Evolutionary conservation across 768 basidiomycete genomes (phyloP).

Genomic region (Mycena floridula): DNA sequence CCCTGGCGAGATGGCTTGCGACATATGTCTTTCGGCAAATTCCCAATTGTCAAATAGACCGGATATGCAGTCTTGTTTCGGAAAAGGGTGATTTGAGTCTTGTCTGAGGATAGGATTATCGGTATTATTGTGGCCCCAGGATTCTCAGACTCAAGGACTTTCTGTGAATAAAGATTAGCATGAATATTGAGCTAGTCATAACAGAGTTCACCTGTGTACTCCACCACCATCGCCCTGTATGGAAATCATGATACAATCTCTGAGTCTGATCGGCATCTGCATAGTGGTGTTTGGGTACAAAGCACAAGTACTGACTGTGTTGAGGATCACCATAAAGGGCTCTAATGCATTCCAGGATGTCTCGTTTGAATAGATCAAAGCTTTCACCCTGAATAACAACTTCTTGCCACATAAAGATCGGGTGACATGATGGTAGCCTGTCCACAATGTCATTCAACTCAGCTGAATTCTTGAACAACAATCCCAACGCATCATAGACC

Average conservation of each 20-base stretch:
- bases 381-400: slow-evolving; percentile 22
- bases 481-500: slow-evolving; percentile 19
- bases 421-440: slow-evolving; percentile 16
- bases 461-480: slow-evolving; percentile 18
- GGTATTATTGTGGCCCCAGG: slow-evolving; percentile 30
- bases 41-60: slow-evolving; percentile 42
- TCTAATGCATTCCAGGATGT: not conserved
- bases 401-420: slow-evolving; percentile 18
- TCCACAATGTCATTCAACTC: slow-evolving; percentile 25
- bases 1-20: slow-evolving; percentile 28
- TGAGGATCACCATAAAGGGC: not conserved
- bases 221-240: slow-evolving; percentile 52
- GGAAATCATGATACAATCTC: slow-evolving; percentile 34
- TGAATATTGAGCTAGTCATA: not conserved
- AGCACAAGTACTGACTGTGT: slow-evolving; percentile 14
- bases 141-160: slow-evolving; percentile 13
- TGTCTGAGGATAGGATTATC: slow-evolving; percentile 40
- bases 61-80: slow-evolving; percentile 38
- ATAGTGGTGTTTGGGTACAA: slow-evolving; percentile 32
- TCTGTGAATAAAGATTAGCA: slow-evolving; percentile 10
- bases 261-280: slow-evolving; percentile 16
- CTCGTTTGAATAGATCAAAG: slow-evolving; percentile 24
- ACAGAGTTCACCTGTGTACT: slow-evolving; percentile 30
- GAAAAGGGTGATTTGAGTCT: slow-evolving; percentile 35
- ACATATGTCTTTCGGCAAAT: slow-evolving; percentile 33